These are phyloP conservation scores for Colletotrichum sojae DNA, from an alignment of 2,329 filamentous ascomycete species.

Conservation along the genomic window DNA sequence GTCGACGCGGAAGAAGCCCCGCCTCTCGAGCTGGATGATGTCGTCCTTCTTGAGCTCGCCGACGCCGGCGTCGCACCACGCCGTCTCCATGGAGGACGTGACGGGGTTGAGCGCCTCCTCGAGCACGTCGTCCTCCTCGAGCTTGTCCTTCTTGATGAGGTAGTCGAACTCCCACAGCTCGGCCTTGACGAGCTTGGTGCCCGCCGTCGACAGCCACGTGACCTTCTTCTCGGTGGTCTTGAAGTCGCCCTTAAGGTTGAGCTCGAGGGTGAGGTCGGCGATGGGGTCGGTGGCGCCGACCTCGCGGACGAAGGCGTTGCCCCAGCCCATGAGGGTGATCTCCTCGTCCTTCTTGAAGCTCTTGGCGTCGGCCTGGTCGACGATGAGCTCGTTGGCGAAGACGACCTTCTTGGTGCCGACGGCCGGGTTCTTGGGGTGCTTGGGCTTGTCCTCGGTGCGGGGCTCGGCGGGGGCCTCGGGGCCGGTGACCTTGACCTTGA, in stretches of 20 bases:
- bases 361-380: conserved; percentile 90
- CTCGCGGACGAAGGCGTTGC: conserved; percentile 84
- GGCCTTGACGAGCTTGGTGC: conserved; percentile 82
- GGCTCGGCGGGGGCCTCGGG: conserved; percentile 75
- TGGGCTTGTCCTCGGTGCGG: conserved; percentile 81
- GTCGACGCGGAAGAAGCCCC: conserved; percentile 93
- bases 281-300: conserved; percentile 73
- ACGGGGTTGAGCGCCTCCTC: conserved; percentile 86
- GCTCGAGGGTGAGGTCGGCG: conserved; percentile 81
- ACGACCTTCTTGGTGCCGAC: conserved; percentile 89
- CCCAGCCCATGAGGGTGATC: conserved; percentile 97
- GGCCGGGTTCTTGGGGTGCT: conserved; percentile 90
- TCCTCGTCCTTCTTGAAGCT: conserved; percentile 88
- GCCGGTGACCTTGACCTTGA: conserved; percentile 79
- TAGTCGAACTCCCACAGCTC: conserved; percentile 97
- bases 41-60: conserved; percentile 85
- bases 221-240: conserved; percentile 98
- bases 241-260: conserved; percentile 94
- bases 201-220: conserved; percentile 87
- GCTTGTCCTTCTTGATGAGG: conserved; percentile 93
- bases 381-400: conserved; percentile 80
- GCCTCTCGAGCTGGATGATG: conserved; percentile 95
- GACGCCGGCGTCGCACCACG: conserved; percentile 86
- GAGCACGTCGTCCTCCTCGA: conserved; percentile 88
- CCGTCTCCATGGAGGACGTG: conserved; percentile 82